Evolutionary conservation across 2,329 filamentous ascomycete species (phyloP).

Genomic region (Trichocomaceae sp.): DNA sequence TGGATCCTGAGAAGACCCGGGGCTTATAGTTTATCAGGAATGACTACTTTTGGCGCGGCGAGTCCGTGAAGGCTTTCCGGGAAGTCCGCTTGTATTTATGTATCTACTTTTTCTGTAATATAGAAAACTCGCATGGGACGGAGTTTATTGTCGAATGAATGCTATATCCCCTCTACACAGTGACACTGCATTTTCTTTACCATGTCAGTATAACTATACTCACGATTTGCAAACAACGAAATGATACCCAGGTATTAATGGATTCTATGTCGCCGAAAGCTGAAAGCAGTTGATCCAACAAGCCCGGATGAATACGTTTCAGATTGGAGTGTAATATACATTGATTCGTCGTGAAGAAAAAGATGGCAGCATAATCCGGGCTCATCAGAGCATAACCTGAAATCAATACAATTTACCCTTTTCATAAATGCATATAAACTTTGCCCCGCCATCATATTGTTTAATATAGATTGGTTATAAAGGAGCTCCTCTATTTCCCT

Average conservation of each 20-base stretch:
- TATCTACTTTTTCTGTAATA: not conserved
- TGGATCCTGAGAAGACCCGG: conserved; percentile 45
- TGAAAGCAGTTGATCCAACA: not conserved
- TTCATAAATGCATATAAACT: conserved; percentile 4
- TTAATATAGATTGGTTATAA: conserved; percentile 3
- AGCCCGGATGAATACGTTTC: not conserved
- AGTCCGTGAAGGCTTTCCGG: no score
- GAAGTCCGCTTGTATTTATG: not conserved
- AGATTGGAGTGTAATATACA: not conserved
- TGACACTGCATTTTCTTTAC: not conserved
- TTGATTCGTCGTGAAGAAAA: not conserved
- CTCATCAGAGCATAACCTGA: not conserved
- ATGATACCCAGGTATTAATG: not conserved
- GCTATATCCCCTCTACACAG: not conserved
- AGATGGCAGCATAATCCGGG: not conserved
- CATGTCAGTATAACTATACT: conserved; percentile 1
- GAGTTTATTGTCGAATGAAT: conserved; percentile 8
- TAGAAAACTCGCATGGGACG: conserved; percentile 10
- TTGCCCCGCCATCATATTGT: not conserved
- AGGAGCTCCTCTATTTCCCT: conserved; percentile 9
- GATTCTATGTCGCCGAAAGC: not conserved
- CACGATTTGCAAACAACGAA: not conserved
- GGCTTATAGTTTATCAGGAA: conserved; percentile 18
- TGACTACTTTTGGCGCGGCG: no score
- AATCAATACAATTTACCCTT: conserved; percentile 7